phyloP scores from a whole-genome alignment of 441 rosid species.

The Geranium incanum region DNA sequence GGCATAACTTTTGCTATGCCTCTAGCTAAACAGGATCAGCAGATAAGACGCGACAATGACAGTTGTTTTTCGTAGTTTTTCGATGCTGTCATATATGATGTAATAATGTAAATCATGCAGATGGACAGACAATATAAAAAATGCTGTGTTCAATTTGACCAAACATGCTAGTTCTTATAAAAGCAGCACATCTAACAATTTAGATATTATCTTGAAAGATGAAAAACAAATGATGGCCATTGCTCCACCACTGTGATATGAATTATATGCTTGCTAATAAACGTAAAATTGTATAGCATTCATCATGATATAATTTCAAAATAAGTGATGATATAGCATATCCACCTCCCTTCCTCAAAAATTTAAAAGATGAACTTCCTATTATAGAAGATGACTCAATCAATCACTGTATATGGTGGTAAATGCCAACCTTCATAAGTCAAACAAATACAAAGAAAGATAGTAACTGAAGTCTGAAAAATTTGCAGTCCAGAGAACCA shows the following conservation, averaged over 20 bases:
- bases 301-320: neutral
- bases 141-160: too few relatives aligned
- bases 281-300: neutral
- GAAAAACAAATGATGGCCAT: too few relatives aligned
- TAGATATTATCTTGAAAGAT: too few relatives aligned
- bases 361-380: neutral
- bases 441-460: conserved; percentile 3
- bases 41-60: neutral
- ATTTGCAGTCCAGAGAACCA: conserved; percentile 10
- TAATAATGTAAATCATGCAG: neutral
- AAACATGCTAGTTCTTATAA: too few relatives aligned
- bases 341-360: neutral
- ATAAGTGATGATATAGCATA: neutral
- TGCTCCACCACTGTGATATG: too few relatives aligned
- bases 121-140: neutral
- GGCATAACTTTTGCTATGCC: neutral
- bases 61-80: neutral
- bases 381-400: neutral
- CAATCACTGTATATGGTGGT: neutral
- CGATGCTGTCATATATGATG: neutral
- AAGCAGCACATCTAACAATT: too few relatives aligned
- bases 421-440: neutral
- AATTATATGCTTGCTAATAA: neutral
- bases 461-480: conserved; percentile 7
- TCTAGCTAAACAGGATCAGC: neutral